Conservation (phyloP, 2,329 filamentous ascomycete genomes). For the Calonectria hawksworthii region DNA sequence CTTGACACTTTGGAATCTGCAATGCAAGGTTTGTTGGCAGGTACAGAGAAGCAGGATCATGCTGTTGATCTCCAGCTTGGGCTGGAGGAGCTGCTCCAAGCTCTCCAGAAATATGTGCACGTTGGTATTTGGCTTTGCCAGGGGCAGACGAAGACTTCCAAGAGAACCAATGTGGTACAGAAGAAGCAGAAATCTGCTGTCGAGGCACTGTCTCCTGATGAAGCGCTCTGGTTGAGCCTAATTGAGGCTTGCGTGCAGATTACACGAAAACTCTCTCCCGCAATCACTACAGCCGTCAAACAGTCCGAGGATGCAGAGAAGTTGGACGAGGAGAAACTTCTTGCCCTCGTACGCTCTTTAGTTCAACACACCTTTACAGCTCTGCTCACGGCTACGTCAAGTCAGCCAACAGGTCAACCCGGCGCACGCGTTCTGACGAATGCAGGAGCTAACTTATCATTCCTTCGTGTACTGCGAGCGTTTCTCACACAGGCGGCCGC, state of each 20-base stretch:
- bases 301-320: conserved; percentile 43
- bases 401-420: conserved; percentile 51
- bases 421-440: conserved; percentile 54
- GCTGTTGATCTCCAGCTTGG: conserved; percentile 69
- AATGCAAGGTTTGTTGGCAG: conserved; percentile 79
- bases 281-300: conserved; percentile 58
- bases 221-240: conserved; percentile 71
- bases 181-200: conserved; percentile 62
- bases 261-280: conserved; percentile 73
- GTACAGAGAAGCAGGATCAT: conserved; percentile 68
- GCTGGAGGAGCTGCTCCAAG: conserved; percentile 80
- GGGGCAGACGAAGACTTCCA: conserved; percentile 78
- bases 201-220: conserved; percentile 65
- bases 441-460: conserved; percentile 76
- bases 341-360: conserved; percentile 78
- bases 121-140: conserved; percentile 98
- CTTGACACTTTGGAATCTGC: conserved; percentile 84
- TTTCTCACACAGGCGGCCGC: conserved; percentile 88
- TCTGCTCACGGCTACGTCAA: conserved; percentile 81
- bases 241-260: conserved; percentile 74
- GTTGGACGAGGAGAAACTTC: conserved; percentile 72
- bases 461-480: conserved; percentile 88
- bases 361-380: conserved; percentile 95
- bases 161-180: conserved; percentile 60
- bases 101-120: conserved; percentile 89